phyloP scores from a whole-genome alignment of 1,139 yeast genomes.

The Petasospora fabianii region DNA sequence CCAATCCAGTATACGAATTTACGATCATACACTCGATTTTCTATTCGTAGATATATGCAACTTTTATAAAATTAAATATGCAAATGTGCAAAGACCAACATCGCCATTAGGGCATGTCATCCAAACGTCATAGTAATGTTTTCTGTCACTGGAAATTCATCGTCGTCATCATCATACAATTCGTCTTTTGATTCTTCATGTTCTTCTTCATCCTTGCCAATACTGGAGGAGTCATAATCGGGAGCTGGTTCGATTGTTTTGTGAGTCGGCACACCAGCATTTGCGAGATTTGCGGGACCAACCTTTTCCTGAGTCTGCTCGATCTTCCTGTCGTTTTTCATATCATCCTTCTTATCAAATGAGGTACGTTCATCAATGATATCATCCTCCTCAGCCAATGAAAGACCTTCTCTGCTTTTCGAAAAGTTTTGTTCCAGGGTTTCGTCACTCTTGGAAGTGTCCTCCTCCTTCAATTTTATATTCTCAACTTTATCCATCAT shows the following conservation, averaged over 20 bases:
- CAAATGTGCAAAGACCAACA: too few relatives aligned
- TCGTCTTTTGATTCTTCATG: neutral
- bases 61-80: too few relatives aligned
- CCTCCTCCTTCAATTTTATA: conserved; percentile 26
- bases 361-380: conserved; percentile 3
- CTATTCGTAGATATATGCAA: neutral
- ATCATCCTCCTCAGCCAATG: conserved; percentile 8
- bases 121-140: conserved; percentile 30
- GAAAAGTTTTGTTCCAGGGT: too few relatives aligned
- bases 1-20: neutral
- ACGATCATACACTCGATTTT: neutral
- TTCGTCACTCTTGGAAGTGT: neutral
- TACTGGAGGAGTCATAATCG: neutral
- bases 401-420: conserved; percentile 2
- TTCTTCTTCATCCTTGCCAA: neutral
- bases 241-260: neutral
- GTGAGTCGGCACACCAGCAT: conserved; percentile 2
- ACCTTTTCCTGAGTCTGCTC: conserved; percentile 19
- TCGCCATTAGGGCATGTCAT: too few relatives aligned
- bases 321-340: neutral
- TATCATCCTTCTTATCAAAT: neutral
- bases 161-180: conserved; percentile 12
- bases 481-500: conserved; percentile 35
- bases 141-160: conserved; percentile 24
- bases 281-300: too few relatives aligned